These are phyloP conservation scores for Mrakia blollopis DNA, from an alignment of 768 basidiomycete species.

Conservation along the genomic window DNA sequence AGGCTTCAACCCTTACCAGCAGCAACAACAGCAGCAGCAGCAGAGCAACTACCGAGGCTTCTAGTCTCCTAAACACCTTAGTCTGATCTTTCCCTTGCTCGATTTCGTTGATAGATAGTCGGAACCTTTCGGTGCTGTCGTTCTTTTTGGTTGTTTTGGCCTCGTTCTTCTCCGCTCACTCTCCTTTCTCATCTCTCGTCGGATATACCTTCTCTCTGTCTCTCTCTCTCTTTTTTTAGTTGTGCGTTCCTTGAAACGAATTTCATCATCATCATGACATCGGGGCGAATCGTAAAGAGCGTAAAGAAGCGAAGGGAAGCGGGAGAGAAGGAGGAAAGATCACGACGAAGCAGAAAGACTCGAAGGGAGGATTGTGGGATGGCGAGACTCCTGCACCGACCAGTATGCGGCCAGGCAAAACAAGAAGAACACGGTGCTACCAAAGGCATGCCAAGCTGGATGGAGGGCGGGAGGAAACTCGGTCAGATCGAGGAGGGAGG, in stretches of 20 bases:
- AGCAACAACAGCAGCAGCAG: slow-evolving; percentile 33
- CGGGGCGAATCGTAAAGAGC: not conserved
- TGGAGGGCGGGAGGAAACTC: not conserved
- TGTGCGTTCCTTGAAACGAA: not conserved
- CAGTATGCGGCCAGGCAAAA: not conserved
- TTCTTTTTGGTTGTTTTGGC: not conserved
- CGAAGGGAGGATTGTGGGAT: not conserved
- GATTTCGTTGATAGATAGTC: no score
- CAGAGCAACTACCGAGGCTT: slow-evolving; percentile 19
- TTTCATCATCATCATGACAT: not conserved
- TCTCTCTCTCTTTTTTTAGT: not conserved
- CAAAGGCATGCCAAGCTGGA: not conserved
- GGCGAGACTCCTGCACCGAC: not conserved
- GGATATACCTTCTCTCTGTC: not conserved
- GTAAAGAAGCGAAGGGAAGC: not conserved
- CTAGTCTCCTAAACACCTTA: not conserved
- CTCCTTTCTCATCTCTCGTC: not conserved
- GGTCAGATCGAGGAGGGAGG: not conserved
- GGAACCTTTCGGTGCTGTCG: not conserved
- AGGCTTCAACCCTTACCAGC: slow-evolving; percentile 40
- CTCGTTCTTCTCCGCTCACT: not conserved
- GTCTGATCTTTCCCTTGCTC: not conserved
- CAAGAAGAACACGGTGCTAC: not conserved
- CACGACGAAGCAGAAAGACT: not conserved
- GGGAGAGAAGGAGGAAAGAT: not conserved